These are phyloP conservation scores for Solanum hybrid DNA, from an alignment of 305 asterid species.

Conservation along the genomic window DNA sequence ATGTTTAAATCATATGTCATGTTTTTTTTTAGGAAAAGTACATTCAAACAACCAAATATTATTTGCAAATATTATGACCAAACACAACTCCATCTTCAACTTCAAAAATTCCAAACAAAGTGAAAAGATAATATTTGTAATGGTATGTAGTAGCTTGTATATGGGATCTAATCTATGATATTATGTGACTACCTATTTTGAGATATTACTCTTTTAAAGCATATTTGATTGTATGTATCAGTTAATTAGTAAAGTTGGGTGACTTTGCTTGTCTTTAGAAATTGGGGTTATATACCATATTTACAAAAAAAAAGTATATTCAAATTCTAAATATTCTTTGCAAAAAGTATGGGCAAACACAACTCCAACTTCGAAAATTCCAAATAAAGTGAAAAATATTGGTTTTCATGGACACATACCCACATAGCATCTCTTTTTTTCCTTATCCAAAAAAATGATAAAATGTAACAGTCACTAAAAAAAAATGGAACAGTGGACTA, in stretches of 20 bases:
- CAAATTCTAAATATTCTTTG: neutral
- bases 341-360: neutral
- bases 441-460: neutral
- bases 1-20: neutral
- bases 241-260: neutral
- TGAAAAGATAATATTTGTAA: neutral
- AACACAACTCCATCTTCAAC: neutral
- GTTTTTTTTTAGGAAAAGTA: neutral
- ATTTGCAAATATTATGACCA: neutral
- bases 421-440: neutral
- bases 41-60: neutral
- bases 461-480: neutral
- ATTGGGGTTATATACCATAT: neutral
- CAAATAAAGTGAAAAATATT: neutral
- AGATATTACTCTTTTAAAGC: neutral
- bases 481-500: neutral
- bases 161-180: neutral
- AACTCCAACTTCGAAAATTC: neutral
- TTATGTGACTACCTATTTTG: neutral
- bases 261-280: neutral
- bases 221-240: neutral
- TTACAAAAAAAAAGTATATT: neutral
- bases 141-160: neutral
- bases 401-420: neutral
- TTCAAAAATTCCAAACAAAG: neutral